Base-by-base conservation (phyloP, 805 yeast genomes). In the Saccharomycopsis malanga region DNA sequence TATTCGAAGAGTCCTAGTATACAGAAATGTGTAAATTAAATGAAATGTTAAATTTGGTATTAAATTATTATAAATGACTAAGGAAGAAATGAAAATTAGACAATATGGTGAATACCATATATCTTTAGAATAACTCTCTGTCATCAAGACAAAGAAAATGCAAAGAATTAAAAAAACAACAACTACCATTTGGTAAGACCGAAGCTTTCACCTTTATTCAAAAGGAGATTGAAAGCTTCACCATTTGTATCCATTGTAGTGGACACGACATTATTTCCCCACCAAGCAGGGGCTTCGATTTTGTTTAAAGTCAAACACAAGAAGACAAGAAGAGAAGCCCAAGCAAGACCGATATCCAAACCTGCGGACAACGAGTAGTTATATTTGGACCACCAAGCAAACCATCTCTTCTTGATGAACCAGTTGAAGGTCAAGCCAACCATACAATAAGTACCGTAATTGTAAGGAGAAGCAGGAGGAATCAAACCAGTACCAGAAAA, bases 331-430 rank as follows among this genome's bases (percentile, higher is more conserved):
- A 82, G 64, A 2, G 82, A 73, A 22, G 83, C 72, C 53, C 79
- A 69, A 0, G 87, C 86, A 12, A 81, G 71, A 53, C 87, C 87
- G 4, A 83, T 74, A 39, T 81, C 81, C 21, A 83, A 60, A 2
- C 79, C 88, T 18, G 83, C 78, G 15, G 84, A 74, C 45, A 83
- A 63, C 3, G 81, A 73, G 58, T 79, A 81, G 59, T 81, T 81
- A 61, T 83, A 83, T 61, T 81, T 82, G 35, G 81, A 79, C 88
- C 89, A 83, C 89, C 88, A 83, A 40, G 70, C 64, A 41, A 75
- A 66, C 64, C 76, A 79, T 50, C 69, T 67, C 42, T 75, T 69
- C 50, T 77, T 77, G 48, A 82, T 63, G 56, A 69, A 68, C 62
- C 71, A 77, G 66, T 77, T 78, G 65, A 81, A 82, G 3, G 69